Percentiles rank a stretch among this genome's conserved stretches.
Conservation (phyloP, 192 early-diverging fungal species). For the Backusella westeae region DNA sequence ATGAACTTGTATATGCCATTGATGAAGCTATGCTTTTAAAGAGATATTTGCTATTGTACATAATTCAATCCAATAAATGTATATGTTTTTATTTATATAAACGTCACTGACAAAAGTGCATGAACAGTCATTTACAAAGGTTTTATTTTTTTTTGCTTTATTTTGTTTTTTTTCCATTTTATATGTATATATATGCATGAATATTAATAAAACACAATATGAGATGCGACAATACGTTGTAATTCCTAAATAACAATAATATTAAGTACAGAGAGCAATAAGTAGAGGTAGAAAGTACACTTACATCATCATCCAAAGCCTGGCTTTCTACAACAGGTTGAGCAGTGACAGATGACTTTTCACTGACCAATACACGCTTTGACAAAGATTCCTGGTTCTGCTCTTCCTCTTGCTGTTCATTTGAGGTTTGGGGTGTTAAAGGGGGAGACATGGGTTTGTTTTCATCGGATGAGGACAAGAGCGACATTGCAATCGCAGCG, state of each 20-base stretch:
- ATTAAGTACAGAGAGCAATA: background rate
- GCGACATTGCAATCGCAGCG: conserved; percentile 9
- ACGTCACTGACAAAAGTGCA: background rate
- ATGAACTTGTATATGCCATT: background rate
- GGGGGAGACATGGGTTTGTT: conserved; percentile 19
- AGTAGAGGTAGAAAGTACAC: background rate
- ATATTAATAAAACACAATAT: conserved; percentile 23
- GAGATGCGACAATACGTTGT: conserved; percentile 23
- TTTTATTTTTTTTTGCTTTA: no score
- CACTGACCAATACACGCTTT: conserved; percentile 8
- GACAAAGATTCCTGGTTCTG: background rate
- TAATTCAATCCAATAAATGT: background rate
- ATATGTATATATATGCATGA: background rate
- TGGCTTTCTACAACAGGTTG: background rate
- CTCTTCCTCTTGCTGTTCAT: conserved; percentile 4
- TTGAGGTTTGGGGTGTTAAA: conserved; percentile 5
- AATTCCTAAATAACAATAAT: conserved; percentile 18
- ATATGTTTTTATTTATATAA: background rate
- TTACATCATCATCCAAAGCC: conserved; percentile 17
- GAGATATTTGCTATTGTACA: background rate
- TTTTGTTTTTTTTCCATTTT: background rate
- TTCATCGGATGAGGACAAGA: background rate
- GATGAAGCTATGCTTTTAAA: background rate
- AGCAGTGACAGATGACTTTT: background rate
- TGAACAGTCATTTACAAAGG: background rate